Conservation (phyloP, 768 basidiomycete species). For the Termitomyces eurrhizus region DNA sequence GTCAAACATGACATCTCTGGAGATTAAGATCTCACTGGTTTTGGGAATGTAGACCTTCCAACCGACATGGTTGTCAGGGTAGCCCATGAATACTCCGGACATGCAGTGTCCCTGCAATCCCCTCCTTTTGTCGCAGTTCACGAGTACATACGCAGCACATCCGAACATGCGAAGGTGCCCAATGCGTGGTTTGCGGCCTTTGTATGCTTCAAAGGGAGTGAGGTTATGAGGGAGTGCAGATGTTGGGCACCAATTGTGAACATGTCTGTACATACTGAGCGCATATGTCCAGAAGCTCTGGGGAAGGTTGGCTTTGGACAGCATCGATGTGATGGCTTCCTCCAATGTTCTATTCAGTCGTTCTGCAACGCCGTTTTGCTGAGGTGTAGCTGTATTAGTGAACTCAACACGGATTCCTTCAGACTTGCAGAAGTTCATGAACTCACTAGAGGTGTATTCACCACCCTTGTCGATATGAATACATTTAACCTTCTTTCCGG, state of each 20-base stretch:
- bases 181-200: background rate
- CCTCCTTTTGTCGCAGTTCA: conserved; percentile 25
- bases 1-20: conserved; percentile 25
- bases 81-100: conserved; percentile 28
- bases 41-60: conserved; percentile 26
- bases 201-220: background rate
- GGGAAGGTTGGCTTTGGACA: background rate
- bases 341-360: conserved; percentile 31
- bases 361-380: conserved; percentile 44
- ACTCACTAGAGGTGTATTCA: background rate
- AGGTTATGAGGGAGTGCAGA: background rate
- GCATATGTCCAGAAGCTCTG: conserved; percentile 3
- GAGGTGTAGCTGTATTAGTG: background rate
- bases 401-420: background rate
- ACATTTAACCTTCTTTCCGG: background rate
- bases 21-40: conserved; percentile 17
- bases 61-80: conserved; percentile 19
- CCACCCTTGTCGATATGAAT: background rate
- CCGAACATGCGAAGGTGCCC: conserved; percentile 28
- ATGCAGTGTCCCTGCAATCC: conserved; percentile 18
- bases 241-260: background rate
- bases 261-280: background rate
- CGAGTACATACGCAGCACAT: conserved; percentile 28
- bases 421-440: background rate
- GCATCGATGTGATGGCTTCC: conserved; percentile 20